phyloP scores from a whole-genome alignment of 345 rosid species.

The Lenwebbia sp. region DNA sequence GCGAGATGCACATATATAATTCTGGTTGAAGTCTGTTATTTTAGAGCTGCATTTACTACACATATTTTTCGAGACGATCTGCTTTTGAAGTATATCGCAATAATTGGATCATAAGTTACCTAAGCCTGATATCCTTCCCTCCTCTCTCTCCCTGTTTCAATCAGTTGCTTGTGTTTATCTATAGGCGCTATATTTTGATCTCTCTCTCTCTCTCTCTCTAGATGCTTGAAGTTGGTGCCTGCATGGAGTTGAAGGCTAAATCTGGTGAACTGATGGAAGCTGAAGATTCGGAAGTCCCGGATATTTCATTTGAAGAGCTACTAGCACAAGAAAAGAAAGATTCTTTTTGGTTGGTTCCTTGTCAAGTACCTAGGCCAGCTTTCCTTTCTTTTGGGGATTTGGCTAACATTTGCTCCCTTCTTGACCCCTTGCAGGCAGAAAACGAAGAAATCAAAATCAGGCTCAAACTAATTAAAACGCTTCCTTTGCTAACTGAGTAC shows the following conservation, averaged over 20 bases:
- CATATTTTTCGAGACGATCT: neutral
- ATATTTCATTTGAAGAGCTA: constrained; percentile 84
- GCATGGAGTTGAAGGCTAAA: constrained; percentile 49
- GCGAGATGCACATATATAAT: neutral
- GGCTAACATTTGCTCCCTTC: neutral
- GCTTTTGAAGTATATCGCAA: neutral
- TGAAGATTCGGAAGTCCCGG: constrained; percentile 34
- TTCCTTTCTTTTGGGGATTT: neutral
- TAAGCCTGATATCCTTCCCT: neutral
- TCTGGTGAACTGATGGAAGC: constrained; percentile 22
- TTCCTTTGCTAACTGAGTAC: neutral
- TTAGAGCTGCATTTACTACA: neutral
- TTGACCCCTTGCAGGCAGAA: constrained; percentile 53
- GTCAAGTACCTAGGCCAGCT: neutral
- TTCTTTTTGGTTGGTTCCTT: constrained; percentile 58
- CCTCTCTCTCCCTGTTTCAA: neutral
- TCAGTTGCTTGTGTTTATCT: neutral
- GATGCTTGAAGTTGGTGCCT: constrained; percentile 69
- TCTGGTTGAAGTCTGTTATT: neutral
- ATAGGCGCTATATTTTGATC: neutral
- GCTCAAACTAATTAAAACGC: constrained; percentile 11
- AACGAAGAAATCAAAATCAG: constrained; percentile 47
- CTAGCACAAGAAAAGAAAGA: constrained; percentile 88
- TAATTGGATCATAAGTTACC: neutral
- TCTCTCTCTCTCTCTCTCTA: constrained; percentile 9